Evolutionary conservation across 768 basidiomycete genomes (phyloP), one percentile per base, ranked within the genome.

Genomic region (Rhizopogon sp.): DNA sequence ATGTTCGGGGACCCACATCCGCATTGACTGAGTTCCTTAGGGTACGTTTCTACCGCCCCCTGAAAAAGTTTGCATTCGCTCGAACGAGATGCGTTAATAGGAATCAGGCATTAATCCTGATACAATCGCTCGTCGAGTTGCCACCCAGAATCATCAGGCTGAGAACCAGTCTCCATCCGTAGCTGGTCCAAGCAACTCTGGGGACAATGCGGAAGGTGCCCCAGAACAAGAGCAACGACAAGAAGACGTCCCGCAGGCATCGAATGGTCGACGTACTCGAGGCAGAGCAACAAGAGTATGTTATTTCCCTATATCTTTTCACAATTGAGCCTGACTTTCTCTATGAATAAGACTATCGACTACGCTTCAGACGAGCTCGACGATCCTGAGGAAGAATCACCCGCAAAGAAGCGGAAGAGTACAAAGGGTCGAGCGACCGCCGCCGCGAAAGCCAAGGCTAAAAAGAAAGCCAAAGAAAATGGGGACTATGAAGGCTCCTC

Each of bases 11-110:
- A 0, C 91, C 92, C 2, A 83, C 87, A 0, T 92, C 89, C 20
- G 91, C 91, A 0, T 71, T 93, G 11, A 92, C 91, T 37, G 88
- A 90, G 58, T 93, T 88, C 60, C 72, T 93, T 35, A 80, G 80
- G 62, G 91, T 88, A 56, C 29, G 74, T 69, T 25, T n/a, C 4
- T 22, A 11, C 39, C 13, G 16, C 5, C 2, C 22, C 14, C 46
- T 55, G 47, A 29, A 14, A 45, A 25, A 25, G 7, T 28, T 58
- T 35, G 39, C 46, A 28, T 43, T 43, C 47, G 20, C 28, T 49
- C 31, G 77, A 22, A 69, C 61, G 20, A 72, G 44, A 40, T 29
- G 43, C 39, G 0, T 17, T n/a, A 29, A 43, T 59, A 80, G 78
- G 82, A 83, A 64, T 71, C 77, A 16, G 81, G 81, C 9, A 83